Base-by-base conservation (phyloP, 139 green algal genomes). In the Chlorella ohadii region DNA sequence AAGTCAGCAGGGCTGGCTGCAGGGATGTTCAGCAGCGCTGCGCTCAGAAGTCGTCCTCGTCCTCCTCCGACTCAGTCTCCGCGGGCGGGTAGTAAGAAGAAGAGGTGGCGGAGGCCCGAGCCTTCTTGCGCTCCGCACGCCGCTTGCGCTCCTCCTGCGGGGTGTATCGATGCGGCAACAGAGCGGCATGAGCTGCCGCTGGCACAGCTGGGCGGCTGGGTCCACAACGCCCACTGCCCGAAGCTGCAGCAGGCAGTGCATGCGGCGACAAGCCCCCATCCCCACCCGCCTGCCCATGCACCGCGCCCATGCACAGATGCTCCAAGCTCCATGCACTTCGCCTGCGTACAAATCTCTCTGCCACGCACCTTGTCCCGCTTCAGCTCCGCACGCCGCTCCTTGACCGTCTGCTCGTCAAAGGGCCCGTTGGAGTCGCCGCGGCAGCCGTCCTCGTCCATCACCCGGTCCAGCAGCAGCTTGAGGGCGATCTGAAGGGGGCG, bases 391-490 rank as follows among this genome's bases (percentile, higher is more conserved):
- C 84, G 85, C 51, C 88, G 72, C 73, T 87, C 76, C 33, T 87
- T n/a, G 27, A 91, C 67, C 1, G 78, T 79, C 65, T 92, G 82
- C 20, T 65, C 17, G 57, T 91, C 86, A 67, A 87, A 94, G 16
- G 87, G 86, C 25, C 91, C 91, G 55, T 91, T 92, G 64, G 77
- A 36, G 78, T 94, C 91, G 20, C 91, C 91, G 27, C 44, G 38
- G 36, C 84, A 88, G 56, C 90, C 89, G 33, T 92, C 87, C 39
- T 93, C 85, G 28, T 88, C 78, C 70, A 88, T 76, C 67, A 86
- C 74, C 16, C 75, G 73, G 83, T 94, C 89, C 22, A 94, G 81
- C 64, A 94, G 83, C 33, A 91, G 75, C 64, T 88, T 85, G 63
- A 90, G 72, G 65, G 77, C 77, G 9, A 94, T 59, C 85, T 94